Percentiles rank a stretch among this genome's conserved stretches.
These are phyloP conservation scores for Globisporangium spiculum DNA, from an alignment of 352 stramenopile genomes.

Conservation along the genomic window DNA sequence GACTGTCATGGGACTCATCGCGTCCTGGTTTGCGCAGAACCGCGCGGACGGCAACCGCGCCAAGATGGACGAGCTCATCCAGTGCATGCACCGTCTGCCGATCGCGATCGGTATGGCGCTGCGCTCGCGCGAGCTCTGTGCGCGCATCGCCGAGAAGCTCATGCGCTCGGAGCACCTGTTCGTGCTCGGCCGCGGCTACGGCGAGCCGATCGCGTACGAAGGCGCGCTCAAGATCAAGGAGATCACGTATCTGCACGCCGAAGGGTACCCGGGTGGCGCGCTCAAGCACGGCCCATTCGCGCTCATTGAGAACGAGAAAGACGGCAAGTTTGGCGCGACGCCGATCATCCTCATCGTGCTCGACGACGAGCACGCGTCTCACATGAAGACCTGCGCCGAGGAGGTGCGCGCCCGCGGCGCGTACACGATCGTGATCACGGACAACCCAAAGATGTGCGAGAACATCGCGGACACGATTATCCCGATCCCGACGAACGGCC, in stretches of 20 bases:
- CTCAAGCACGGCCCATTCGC: constrained; percentile 99
- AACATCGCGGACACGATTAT: constrained; percentile 94
- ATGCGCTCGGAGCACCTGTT: constrained; percentile 93
- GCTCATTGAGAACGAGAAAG: constrained; percentile 94
- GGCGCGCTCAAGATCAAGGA: constrained; percentile 99
- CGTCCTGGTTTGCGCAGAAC: constrained; percentile 91
- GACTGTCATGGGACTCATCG: constrained; percentile 89
- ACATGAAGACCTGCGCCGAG: constrained; percentile 94
- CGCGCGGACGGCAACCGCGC: constrained; percentile 70
- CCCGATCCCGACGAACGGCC: constrained; percentile 95
- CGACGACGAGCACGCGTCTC: constrained; percentile 95
- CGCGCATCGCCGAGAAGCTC: constrained; percentile 86
- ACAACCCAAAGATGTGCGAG: constrained; percentile 92
- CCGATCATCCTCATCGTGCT: constrained; percentile 97
- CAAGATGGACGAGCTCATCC: constrained; percentile 90
- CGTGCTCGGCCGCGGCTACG: constrained; percentile 93
- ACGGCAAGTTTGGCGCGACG: constrained; percentile 93
- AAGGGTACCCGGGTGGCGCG: constrained; percentile 96
- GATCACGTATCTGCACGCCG: constrained; percentile 98
- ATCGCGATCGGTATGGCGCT: constrained; percentile 98
- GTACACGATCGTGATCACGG: constrained; percentile 98
- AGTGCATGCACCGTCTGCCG: constrained; percentile 95
- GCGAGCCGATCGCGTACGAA: constrained; percentile 95
- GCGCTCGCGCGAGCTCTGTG: constrained; percentile 90
- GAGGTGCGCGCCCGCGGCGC: constrained; percentile 96